These are phyloP conservation scores for Lactifluus volemus DNA, from an alignment of 768 basidiomycete genomes.

Conservation along the genomic window DNA sequence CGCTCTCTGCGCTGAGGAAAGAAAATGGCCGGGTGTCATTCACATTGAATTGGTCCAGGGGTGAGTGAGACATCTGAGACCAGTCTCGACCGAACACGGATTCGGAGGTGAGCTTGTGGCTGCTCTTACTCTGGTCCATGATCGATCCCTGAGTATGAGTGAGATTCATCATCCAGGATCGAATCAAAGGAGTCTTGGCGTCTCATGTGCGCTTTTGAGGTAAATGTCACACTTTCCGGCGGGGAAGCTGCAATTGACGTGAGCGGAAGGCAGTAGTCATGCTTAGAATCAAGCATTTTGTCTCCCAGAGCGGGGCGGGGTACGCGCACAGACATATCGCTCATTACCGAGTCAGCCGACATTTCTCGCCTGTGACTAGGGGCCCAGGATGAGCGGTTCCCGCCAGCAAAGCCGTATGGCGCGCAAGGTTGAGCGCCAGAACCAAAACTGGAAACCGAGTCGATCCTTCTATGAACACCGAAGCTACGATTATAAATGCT, in stretches of 20 bases:
- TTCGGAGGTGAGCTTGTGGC: conserved; percentile 44
- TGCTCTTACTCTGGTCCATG: conserved; percentile 48
- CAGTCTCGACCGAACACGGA: conserved; percentile 54
- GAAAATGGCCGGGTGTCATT: conserved; percentile 59
- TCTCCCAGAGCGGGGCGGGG: conserved; percentile 72
- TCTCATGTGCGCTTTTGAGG: conserved; percentile 23
- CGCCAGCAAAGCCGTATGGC: conserved; percentile 39
- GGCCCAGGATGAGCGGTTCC: conserved; percentile 51
- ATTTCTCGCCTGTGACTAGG: conserved; percentile 42
- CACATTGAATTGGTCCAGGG: conserved; percentile 32
- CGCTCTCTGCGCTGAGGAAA: conserved; percentile 40
- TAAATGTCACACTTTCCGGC: conserved; percentile 31
- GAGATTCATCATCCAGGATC: conserved; percentile 46
- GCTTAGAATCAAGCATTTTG: conserved; percentile 72
- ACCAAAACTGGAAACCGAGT: conserved; percentile 50
- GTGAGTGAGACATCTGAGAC: conserved; percentile 21
- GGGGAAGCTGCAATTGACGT: conserved; percentile 62
- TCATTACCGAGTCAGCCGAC: conserved; percentile 58
- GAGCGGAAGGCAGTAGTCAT: conserved; percentile 46
- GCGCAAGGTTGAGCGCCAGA: conserved; percentile 52
- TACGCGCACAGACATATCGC: conserved; percentile 53
- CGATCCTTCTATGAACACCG: conserved; percentile 40
- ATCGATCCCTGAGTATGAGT: conserved; percentile 25
- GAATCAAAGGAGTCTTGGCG: conserved; percentile 51
- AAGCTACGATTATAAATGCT: conserved; percentile 66